Evolutionary conservation across 352 stramenopile species (phyloP).

Genomic region (Pythium aquatile): DNA sequence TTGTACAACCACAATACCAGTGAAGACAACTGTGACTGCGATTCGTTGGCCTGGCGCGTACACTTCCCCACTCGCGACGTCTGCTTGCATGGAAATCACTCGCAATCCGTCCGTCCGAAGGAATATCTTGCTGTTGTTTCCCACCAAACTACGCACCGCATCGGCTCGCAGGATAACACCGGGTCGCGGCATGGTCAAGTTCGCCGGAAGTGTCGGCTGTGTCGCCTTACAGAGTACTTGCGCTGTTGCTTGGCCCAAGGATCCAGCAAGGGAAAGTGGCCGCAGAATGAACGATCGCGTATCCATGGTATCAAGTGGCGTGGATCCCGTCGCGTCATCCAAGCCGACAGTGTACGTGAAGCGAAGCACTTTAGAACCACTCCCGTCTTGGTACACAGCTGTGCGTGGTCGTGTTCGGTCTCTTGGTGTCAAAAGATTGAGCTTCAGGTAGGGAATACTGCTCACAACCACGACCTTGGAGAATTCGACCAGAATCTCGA

Average conservation of each 20-base stretch:
- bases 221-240: constrained; percentile 41
- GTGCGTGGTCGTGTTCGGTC: constrained; percentile 29
- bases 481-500: constrained; percentile 56
- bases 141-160: constrained; percentile 55
- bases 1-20: constrained; percentile 40
- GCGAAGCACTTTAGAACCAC: constrained; percentile 35
- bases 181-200: constrained; percentile 49
- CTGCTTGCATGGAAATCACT: constrained; percentile 32
- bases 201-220: constrained; percentile 31
- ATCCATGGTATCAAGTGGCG: constrained; percentile 46
- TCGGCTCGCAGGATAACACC: constrained; percentile 44
- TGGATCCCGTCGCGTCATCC: constrained; percentile 44
- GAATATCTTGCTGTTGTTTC: constrained; percentile 57
- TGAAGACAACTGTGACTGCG: constrained; percentile 51
- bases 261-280: constrained; percentile 32
- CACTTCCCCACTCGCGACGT: constrained; percentile 37
- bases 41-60: constrained; percentile 69
- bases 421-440: constrained; percentile 40
- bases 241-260: constrained; percentile 32
- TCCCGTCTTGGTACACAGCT: constrained; percentile 54
- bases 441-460: constrained; percentile 36
- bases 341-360: constrained; percentile 50
- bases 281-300: constrained; percentile 40
- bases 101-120: constrained; percentile 61
- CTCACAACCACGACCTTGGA: constrained; percentile 47